Evolutionary conservation across 208 protist species (phyloP).

Genomic region (Acanthamoeba polyphaga): DNA sequence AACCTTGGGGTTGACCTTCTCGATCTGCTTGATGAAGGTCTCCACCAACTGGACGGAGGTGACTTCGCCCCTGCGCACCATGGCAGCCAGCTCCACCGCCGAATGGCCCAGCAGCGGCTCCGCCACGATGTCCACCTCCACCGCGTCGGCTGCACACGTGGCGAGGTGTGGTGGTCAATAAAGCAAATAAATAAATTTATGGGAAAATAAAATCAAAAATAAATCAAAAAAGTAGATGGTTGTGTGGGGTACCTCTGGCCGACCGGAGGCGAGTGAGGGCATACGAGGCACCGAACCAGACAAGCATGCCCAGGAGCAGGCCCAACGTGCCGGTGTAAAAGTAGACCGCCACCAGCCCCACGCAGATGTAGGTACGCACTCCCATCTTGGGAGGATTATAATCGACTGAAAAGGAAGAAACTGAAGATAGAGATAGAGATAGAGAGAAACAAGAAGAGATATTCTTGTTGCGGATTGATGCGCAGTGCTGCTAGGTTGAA

Average conservation of each 20-base stretch:
- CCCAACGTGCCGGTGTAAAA: not conserved
- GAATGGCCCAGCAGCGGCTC: conserved; percentile 1
- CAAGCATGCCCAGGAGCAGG: not conserved
- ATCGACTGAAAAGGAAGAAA: not conserved
- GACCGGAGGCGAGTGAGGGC: not conserved
- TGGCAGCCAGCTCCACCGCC: not conserved
- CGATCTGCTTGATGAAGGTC: conserved; percentile 1
- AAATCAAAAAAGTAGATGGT: too few species aligned
- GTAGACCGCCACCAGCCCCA: not conserved
- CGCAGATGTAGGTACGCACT: not conserved
- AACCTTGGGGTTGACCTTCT: conserved; percentile 1
- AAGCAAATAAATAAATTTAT: too few species aligned
- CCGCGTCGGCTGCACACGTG: not conserved
- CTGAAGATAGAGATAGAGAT: too few species aligned
- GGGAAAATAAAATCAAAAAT: too few species aligned
- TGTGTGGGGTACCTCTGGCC: not conserved
- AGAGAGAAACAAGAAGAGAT: too few species aligned
- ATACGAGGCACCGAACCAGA: not conserved
- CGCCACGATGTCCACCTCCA: not conserved
- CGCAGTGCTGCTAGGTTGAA: too few species aligned
- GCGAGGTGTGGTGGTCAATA: too few species aligned
- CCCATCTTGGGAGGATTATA: not conserved
- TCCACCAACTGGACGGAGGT: not conserved
- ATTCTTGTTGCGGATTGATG: too few species aligned
- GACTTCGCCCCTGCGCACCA: not conserved